Conservation (phyloP, 208 protist genomes). For the Leishmania lainsoni region DNA sequence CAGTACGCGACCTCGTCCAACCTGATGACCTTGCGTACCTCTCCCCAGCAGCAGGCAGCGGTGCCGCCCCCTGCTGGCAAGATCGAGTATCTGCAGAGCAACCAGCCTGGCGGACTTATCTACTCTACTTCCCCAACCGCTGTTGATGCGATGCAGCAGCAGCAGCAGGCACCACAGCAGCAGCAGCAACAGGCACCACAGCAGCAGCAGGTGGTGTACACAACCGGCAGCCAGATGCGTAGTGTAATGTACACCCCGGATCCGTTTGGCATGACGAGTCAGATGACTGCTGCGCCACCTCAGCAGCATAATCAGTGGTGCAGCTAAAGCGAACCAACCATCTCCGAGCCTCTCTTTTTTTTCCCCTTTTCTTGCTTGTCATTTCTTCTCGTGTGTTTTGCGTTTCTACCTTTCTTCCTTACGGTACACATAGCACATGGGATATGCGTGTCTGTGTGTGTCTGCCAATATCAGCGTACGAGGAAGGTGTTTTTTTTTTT, state of each 20-base stretch:
- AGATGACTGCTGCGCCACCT: constrained; percentile 23
- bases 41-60: constrained; percentile 22
- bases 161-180: constrained; percentile 18
- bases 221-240: constrained; percentile 23
- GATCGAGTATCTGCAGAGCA: constrained; percentile 21
- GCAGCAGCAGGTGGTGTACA: constrained; percentile 35
- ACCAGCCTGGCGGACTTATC: constrained; percentile 20
- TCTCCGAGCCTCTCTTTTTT: constrained; percentile 11
- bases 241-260: constrained; percentile 32
- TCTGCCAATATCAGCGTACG: neutral
- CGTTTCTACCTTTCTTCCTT: neutral
- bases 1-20: constrained; percentile 27
- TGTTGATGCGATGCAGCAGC: constrained; percentile 24
- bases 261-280: constrained; percentile 24
- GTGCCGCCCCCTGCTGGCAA: constrained; percentile 23
- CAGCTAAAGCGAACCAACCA: constrained; percentile 8
- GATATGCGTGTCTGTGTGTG: neutral
- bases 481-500: neutral
- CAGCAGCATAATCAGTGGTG: constrained; percentile 35
- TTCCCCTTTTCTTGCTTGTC: neutral
- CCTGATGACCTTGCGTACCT: constrained; percentile 23
- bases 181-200: constrained; percentile 14
- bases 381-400: neutral
- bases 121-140: constrained; percentile 15
- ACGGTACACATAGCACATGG: neutral